Percentiles rank a stretch among this genome's conserved stretches.
Conservation (phyloP, 2,329 filamentous ascomycete genomes). For the Paraphoma sp. region DNA sequence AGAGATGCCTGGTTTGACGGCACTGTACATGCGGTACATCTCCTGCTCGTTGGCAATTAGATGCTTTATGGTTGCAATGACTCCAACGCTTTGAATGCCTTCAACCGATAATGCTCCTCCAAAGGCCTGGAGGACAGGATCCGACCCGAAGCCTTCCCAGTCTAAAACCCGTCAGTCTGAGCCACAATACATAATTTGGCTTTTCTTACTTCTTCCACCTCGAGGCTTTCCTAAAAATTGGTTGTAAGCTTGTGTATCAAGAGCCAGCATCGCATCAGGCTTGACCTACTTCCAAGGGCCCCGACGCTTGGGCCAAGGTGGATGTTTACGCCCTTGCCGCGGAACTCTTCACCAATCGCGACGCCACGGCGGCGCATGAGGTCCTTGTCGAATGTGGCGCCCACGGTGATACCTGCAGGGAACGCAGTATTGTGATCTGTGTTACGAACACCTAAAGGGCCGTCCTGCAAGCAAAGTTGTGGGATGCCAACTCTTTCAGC, state of each 20-base stretch:
- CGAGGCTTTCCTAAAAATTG: slow-evolving; percentile 53
- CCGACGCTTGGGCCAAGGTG: slow-evolving; percentile 75
- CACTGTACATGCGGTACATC: slow-evolving; percentile 54
- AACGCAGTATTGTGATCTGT: slow-evolving; percentile 79
- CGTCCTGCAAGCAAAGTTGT: slow-evolving; percentile 68
- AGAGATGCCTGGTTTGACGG: slow-evolving; percentile 44
- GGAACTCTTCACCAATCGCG: slow-evolving; percentile 73
- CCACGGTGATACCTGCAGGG: slow-evolving; percentile 78
- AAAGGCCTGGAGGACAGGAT: slow-evolving; percentile 74
- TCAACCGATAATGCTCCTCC: slow-evolving; percentile 78
- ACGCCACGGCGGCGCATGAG: slow-evolving; percentile 72
- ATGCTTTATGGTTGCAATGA: slow-evolving; percentile 76
- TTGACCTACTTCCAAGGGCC: slow-evolving; percentile 60
- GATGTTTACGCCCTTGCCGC: slow-evolving; percentile 76
- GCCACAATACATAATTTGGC: background rate
- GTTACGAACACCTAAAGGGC: slow-evolving; percentile 73
- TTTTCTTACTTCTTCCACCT: slow-evolving; percentile 64
- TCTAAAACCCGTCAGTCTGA: slow-evolving; percentile 33
- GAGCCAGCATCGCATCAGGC: too few species aligned
- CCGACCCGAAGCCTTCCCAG: slow-evolving; percentile 76
- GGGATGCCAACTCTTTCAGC: slow-evolving; percentile 74
- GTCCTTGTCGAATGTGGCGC: slow-evolving; percentile 76
- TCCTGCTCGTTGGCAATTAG: slow-evolving; percentile 77
- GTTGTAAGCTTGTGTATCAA: too few species aligned
- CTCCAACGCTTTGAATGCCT: slow-evolving; percentile 74